Evolutionary conservation across 1,284 basidiomycete genomes (phyloP).

Genomic region (Sporisorium scitamineum): DNA sequence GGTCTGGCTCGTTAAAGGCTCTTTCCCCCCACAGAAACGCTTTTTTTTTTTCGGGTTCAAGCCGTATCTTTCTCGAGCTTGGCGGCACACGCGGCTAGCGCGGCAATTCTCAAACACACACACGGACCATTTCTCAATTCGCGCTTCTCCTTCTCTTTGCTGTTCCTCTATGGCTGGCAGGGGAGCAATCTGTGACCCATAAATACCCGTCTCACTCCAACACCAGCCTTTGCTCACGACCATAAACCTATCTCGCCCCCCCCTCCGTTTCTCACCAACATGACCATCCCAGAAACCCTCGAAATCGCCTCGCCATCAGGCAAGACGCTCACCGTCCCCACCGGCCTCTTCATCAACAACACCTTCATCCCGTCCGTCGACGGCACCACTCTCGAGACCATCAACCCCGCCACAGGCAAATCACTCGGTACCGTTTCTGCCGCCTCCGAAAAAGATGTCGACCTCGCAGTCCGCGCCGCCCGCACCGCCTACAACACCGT

Average conservation of each 20-base stretch:
- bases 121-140: not conserved
- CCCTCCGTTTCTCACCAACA: conserved; percentile 1
- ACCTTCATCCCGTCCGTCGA: conserved; percentile 48
- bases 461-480: conserved; percentile 55
- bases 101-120: not conserved
- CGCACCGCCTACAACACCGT: conserved; percentile 51
- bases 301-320: conserved; percentile 65
- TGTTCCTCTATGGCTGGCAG: not conserved
- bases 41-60: not conserved
- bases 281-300: conserved; percentile 43
- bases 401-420: conserved; percentile 58
- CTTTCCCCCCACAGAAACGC: not conserved
- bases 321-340: conserved; percentile 47
- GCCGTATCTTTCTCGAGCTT: not conserved
- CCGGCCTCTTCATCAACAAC: conserved; percentile 62
- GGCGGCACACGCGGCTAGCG: conserved; percentile 27
- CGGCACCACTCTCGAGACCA: conserved; percentile 44
- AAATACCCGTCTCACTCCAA: not conserved
- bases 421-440: conserved; percentile 53
- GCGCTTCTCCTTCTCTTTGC: not conserved
- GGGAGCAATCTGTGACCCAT: not conserved
- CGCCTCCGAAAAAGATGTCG: conserved; percentile 52
- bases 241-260: not conserved
- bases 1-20: not conserved
- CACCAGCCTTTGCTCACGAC: not conserved